A percentile compares a stretch with the other conserved stretches of the same genome.
Conservation (phyloP, 2,329 filamentous ascomycete species). For the Massarina eburnea region DNA sequence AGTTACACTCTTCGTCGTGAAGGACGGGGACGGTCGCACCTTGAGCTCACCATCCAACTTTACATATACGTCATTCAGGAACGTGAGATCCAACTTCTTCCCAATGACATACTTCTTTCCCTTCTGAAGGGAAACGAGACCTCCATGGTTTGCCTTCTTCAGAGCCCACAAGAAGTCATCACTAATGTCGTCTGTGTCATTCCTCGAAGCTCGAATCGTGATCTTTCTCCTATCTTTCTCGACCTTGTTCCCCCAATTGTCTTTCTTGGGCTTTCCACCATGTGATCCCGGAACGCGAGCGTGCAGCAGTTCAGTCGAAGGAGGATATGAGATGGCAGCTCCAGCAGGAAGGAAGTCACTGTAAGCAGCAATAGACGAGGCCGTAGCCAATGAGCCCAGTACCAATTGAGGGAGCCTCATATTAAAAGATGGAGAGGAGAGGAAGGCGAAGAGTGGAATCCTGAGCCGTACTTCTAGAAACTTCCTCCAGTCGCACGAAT, state of each 20-base stretch:
- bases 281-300: constrained; percentile 9
- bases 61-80: constrained; percentile 60
- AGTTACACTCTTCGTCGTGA: no score
- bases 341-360: constrained; percentile 17
- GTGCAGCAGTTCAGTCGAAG: constrained; percentile 9
- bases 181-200: constrained; percentile 60
- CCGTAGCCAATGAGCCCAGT: constrained; percentile 16
- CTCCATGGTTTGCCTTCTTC: constrained; percentile 60
- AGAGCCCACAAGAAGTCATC: constrained; percentile 58
- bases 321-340: constrained; percentile 15
- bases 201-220: constrained; percentile 55
- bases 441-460: not conserved
- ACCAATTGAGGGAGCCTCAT: constrained; percentile 24
- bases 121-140: constrained; percentile 57
- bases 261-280: constrained; percentile 17
- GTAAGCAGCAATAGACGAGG: constrained; percentile 14
- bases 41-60: constrained; percentile 59
- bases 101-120: constrained; percentile 60
- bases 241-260: constrained; percentile 33
- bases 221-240: constrained; percentile 48
- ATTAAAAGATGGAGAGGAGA: not conserved
- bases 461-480: not conserved
- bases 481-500: not conserved
- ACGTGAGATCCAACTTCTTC: constrained; percentile 61
- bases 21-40: constrained; percentile 26